phyloP scores from a whole-genome alignment of 2,329 filamentous ascomycete species.

The Coniochaeta pulveracea region DNA sequence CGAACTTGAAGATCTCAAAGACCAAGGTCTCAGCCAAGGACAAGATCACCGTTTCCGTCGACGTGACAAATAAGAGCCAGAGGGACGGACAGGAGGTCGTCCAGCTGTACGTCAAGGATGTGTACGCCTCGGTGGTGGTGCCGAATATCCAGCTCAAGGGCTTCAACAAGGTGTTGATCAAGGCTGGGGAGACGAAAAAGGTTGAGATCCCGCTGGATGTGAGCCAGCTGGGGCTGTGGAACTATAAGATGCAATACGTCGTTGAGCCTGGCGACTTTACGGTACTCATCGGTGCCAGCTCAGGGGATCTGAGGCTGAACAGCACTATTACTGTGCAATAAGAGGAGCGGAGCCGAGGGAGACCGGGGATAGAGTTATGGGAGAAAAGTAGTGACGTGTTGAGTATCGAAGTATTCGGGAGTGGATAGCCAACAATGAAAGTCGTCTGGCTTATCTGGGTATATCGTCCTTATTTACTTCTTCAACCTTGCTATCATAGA shows the following conservation, averaged over 20 bases:
- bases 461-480: no score
- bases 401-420: no score
- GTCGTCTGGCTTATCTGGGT: no score
- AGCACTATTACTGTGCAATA: neutral
- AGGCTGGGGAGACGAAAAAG: slow-evolving; percentile 36
- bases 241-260: neutral
- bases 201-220: slow-evolving; percentile 24
- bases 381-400: no score
- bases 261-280: slow-evolving; percentile 2
- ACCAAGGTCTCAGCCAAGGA: slow-evolving; percentile 56
- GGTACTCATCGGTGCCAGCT: neutral
- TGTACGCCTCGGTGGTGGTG: slow-evolving; percentile 12
- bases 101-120: slow-evolving; percentile 34
- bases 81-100: slow-evolving; percentile 29
- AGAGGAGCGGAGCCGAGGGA: no score
- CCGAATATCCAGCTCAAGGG: slow-evolving; percentile 56
- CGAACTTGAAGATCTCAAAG: slow-evolving; percentile 33
- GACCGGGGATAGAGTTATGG: neutral
- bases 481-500: no score
- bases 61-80: slow-evolving; percentile 41
- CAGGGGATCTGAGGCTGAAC: slow-evolving; percentile 1
- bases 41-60: slow-evolving; percentile 36
- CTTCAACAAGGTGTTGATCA: slow-evolving; percentile 58
- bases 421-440: no score
- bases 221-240: neutral